Evolutionary conservation across 1,139 yeast species (phyloP).

Genomic region (Diutina catenulata): DNA sequence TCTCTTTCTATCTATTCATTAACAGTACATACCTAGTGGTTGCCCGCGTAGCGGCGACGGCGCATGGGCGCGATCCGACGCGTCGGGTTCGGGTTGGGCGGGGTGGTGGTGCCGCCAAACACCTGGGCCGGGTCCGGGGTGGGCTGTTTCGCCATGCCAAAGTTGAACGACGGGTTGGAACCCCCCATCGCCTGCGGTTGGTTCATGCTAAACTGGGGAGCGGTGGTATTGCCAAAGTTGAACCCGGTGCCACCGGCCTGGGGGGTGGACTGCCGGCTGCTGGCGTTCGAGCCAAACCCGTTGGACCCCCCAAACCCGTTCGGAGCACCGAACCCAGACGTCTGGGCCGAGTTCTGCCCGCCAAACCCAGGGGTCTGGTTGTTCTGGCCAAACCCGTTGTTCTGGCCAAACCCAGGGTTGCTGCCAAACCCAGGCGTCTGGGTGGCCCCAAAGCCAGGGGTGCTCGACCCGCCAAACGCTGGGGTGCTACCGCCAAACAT

Average conservation of each 20-base stretch:
- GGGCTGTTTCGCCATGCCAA: not conserved
- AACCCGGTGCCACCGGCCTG: not conserved
- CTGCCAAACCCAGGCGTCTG: not conserved
- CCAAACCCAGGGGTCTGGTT: not conserved
- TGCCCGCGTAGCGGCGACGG: not conserved
- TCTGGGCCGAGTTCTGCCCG: not conserved
- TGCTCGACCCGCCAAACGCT: not conserved
- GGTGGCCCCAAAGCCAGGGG: not conserved
- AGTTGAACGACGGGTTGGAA: too few species aligned
- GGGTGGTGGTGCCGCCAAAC: not conserved
- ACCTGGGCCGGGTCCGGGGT: not conserved
- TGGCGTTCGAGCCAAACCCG: not conserved
- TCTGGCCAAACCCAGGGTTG: not conserved
- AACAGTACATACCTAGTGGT: not conserved
- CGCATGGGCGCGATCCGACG: not conserved
- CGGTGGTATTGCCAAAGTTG: not conserved
- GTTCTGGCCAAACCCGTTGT: not conserved
- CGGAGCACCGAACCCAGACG: not conserved
- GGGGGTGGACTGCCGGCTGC: conserved; percentile 1
- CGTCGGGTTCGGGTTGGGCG: not conserved
- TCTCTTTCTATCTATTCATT: too few species aligned
- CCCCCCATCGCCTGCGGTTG: too few species aligned
- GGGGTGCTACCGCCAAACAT: not conserved
- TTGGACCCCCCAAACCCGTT: not conserved
- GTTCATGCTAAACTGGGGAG: not conserved